A percentile compares a stretch with the other conserved stretches of the same genome.
These are phyloP conservation scores for Vinca minor DNA, from an alignment of 257 asterid genomes.

Conservation along the genomic window DNA sequence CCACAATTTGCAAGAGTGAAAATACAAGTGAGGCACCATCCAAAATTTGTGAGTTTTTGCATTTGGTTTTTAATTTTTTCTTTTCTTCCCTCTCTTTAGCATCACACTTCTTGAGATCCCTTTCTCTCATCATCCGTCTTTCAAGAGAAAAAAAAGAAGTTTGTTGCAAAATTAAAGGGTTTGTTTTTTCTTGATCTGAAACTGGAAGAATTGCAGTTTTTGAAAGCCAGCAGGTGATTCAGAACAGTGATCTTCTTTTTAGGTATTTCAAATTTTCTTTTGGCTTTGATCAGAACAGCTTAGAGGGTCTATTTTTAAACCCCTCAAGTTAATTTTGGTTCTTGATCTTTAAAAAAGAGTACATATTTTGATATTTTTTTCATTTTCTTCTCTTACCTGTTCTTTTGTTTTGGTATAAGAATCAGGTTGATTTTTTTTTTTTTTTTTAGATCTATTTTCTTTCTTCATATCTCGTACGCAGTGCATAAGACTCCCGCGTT, in stretches of 20 bases:
- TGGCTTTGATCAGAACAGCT: constrained; percentile 21
- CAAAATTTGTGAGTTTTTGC: constrained; percentile 14
- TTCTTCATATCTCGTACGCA: not conserved
- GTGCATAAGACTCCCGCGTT: constrained; percentile 5
- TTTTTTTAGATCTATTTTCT: constrained; percentile 7
- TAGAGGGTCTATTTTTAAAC: constrained; percentile 49
- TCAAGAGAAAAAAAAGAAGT: constrained; percentile 34
- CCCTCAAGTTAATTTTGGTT: constrained; percentile 32
- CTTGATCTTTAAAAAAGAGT: constrained; percentile 7
- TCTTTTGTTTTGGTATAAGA: constrained; percentile 35
- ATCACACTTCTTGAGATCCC: constrained; percentile 91
- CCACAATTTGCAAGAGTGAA: constrained; percentile 38
- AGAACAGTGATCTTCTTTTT: constrained; percentile 58
- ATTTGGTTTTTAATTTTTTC: constrained; percentile 13
- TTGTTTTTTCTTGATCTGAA: constrained; percentile 31
- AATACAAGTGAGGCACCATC: constrained; percentile 43
- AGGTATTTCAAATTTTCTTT: constrained; percentile 8
- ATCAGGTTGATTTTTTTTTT: constrained; percentile 19
- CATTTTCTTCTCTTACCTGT: constrained; percentile 21
- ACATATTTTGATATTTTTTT: constrained; percentile 18
- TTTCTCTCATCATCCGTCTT: constrained; percentile 87
- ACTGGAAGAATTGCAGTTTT: constrained; percentile 23
- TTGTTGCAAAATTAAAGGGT: constrained; percentile 25
- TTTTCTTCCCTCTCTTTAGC: constrained; percentile 33
- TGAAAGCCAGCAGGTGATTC: constrained; percentile 95